Conservation (phyloP, 2,329 filamentous ascomycete species). For the Graphiopsis chlorocephala region DNA sequence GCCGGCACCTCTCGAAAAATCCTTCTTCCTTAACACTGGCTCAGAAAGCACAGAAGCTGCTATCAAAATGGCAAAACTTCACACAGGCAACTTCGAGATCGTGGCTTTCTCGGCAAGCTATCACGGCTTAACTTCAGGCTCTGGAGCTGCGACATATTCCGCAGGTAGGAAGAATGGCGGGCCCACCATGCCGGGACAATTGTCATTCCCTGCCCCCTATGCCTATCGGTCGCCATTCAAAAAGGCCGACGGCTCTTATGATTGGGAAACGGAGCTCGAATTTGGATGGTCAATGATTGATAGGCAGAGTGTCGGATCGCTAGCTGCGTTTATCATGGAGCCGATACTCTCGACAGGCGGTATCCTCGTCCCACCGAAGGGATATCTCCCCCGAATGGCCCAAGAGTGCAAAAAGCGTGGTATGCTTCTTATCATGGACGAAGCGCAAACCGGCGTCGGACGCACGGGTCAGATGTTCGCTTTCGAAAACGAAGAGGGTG, state of each 20-base stretch:
- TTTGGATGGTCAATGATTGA: constrained; percentile 63
- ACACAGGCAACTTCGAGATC: constrained; percentile 63
- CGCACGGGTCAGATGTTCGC: constrained; percentile 33
- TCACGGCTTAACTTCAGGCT: constrained; percentile 59
- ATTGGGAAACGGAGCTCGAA: constrained; percentile 64
- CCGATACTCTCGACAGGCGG: constrained; percentile 59
- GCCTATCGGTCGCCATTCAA: constrained; percentile 62
- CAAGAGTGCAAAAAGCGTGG: constrained; percentile 30
- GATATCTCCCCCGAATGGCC: constrained; percentile 13
- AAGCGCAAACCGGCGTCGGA: constrained; percentile 38
- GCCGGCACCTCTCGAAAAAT: constrained; percentile 49
- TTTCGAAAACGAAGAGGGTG: constrained; percentile 26
- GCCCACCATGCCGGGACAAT: constrained; percentile 53
- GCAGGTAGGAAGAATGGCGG: constrained; percentile 50
- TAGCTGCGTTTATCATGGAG: constrained; percentile 63
- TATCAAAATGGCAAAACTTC: constrained; percentile 64
- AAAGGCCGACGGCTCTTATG: constrained; percentile 57
- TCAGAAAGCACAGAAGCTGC: constrained; percentile 58
- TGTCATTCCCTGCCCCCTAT: constrained; percentile 59
- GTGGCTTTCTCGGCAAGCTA: constrained; percentile 59
- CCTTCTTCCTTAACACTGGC: constrained; percentile 58
- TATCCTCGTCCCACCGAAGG: constrained; percentile 15
- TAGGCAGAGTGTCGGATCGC: constrained; percentile 56
- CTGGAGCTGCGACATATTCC: constrained; percentile 54
- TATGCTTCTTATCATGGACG: constrained; percentile 39